Evolutionary conservation across 306 rosid species (phyloP).

Genomic region (Corylus americana): DNA sequence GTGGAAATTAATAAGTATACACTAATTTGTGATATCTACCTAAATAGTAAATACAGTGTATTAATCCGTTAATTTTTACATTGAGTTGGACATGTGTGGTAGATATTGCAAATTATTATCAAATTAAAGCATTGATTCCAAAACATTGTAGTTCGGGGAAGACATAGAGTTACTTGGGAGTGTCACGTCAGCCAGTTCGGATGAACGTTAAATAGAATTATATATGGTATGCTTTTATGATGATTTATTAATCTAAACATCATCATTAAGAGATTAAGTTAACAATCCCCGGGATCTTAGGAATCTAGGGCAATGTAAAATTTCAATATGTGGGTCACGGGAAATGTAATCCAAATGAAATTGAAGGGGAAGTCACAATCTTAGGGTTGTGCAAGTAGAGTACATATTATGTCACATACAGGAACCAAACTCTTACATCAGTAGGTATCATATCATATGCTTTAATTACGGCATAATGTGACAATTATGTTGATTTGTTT

Average conservation of each 20-base stretch:
- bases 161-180: not conserved
- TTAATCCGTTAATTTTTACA: not conserved
- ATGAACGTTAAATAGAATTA: no score
- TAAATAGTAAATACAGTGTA: no score
- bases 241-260: not conserved
- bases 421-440: not conserved
- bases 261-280: not conserved
- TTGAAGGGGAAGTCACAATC: not conserved
- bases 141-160: not conserved
- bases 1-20: no score
- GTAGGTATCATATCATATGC: not conserved
- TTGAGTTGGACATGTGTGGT: not conserved
- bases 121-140: not conserved
- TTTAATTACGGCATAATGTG: not conserved
- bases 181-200: no score
- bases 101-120: not conserved
- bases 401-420: not conserved
- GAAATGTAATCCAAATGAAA: not conserved
- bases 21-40: no score
- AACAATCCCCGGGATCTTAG: constrained; percentile 1
- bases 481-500: not conserved
- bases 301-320: not conserved
- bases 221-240: no score
- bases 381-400: not conserved
- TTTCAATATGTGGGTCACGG: not conserved